Evolutionary conservation across 495 filamentous ascomycete genomes (phyloP), one percentile per base, ranked within the genome.

Genomic region (Pseudevernia furfuracea): DNA sequence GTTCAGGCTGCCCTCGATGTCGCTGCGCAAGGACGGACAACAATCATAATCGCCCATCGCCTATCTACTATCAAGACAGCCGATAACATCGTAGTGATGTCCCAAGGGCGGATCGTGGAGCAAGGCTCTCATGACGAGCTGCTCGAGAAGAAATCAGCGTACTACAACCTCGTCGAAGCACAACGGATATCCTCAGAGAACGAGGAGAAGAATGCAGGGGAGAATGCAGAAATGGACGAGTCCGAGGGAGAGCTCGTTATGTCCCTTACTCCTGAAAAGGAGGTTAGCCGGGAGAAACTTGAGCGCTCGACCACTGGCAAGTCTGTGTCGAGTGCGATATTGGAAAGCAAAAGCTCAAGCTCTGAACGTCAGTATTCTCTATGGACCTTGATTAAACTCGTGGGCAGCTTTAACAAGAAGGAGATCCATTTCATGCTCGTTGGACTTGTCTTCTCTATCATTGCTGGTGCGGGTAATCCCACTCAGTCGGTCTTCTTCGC

Each of bases 81-180:
- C 0, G 87, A 96, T 72, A 98, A 96, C 71, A 98, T 98, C 65
- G 91, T 97, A 23, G 91, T 96, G 68, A 91, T 98, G 86, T 81
- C 85, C 17, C 76, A 88, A 62, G 94, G 94, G 58, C 73, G 80
- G 25, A 95, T 97, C 64, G 81, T 94, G n/a, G 94, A 98, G 71
- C 91, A 92, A 75, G 91, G 91, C 61, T 89, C 83, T 9, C 91
- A 96, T 69, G 81, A 90, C 61, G 78, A 86, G 23, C 78, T 96
- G 15, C 72, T 95, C 7, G 81, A 79, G 43, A 62, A 74, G 39
- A 74, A 69, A 19, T 82, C 81, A 44, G 84, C 89, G 7, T 96
- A 96, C 73, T 84, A 81, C 71, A 85, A 83, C 48, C 81, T 96
- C 19, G 89, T 95, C 21, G 88, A 89, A 65, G 90, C 90, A 23